Evolutionary conservation across 352 stramenopile genomes (phyloP).

Genomic region (Phytophthora hibernalis): DNA sequence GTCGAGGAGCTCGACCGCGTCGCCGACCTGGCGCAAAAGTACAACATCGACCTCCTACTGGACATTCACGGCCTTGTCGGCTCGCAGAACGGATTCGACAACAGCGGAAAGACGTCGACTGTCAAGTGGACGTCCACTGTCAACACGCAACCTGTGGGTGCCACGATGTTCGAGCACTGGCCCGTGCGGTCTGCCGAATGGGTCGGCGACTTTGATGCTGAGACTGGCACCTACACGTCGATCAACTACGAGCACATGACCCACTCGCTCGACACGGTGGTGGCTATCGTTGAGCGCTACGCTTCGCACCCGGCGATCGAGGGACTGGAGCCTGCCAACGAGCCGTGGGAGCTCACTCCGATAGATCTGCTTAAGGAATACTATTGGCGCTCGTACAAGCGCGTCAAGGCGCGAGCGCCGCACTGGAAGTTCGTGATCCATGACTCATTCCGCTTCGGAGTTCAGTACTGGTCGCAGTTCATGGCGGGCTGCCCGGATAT

Average conservation of each 20-base stretch:
- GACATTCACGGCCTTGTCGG: slow-evolving; percentile 93
- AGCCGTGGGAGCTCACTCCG: slow-evolving; percentile 94
- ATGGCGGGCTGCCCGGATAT: slow-evolving; percentile 90
- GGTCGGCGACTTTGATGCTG: slow-evolving; percentile 89
- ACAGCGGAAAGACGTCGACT: slow-evolving; percentile 85
- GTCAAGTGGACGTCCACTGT: slow-evolving; percentile 27
- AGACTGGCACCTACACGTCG: slow-evolving; percentile 77
- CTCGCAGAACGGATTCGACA: slow-evolving; percentile 97
- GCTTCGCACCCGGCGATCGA: slow-evolving; percentile 84
- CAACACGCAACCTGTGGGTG: slow-evolving; percentile 17
- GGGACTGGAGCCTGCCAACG: slow-evolving; percentile 94
- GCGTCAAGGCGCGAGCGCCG: slow-evolving; percentile 90
- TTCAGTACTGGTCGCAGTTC: slow-evolving; percentile 55
- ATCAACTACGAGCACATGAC: slow-evolving; percentile 93
- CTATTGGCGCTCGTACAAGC: slow-evolving; percentile 96
- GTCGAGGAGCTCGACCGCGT: slow-evolving; percentile 91
- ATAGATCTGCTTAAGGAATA: slow-evolving; percentile 93
- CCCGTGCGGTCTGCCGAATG: slow-evolving; percentile 85
- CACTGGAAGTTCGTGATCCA: slow-evolving; percentile 97
- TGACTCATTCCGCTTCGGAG: slow-evolving; percentile 92
- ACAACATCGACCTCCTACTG: slow-evolving; percentile 89
- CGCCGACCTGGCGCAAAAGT: slow-evolving; percentile 82
- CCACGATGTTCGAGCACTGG: slow-evolving; percentile 27
- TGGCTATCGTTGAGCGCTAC: slow-evolving; percentile 91
- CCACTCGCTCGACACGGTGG: slow-evolving; percentile 89